phyloP scores from a whole-genome alignment of 1,139 yeast genomes.

The Arxiozyma bovina region DNA sequence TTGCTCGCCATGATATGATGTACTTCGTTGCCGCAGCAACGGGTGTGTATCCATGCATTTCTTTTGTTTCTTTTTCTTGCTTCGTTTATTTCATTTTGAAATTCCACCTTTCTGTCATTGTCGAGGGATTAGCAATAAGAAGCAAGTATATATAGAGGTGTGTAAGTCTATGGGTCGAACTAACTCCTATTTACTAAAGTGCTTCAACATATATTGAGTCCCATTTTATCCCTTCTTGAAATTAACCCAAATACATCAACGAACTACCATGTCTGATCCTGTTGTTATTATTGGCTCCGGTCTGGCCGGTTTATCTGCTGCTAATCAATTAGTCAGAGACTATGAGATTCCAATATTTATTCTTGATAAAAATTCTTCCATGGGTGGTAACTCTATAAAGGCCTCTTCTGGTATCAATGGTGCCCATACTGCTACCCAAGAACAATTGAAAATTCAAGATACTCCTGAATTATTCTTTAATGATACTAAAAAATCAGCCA shows the following conservation, averaged over 20 bases:
- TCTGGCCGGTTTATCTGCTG: conserved; percentile 69
- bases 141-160: background rate
- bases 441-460: conserved; percentile 42
- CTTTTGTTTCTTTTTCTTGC: background rate
- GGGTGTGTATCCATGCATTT: background rate
- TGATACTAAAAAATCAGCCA: conserved; percentile 62
- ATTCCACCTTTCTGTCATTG: background rate
- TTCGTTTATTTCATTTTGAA: background rate
- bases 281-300: conserved; percentile 74
- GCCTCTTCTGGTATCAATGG: conserved; percentile 84
- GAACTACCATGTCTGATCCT: conserved; percentile 15
- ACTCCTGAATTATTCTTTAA: conserved; percentile 49
- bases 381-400: conserved; percentile 73
- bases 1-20: too few species aligned
- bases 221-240: background rate
- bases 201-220: too few species aligned
- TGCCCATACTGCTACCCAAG: conserved; percentile 56
- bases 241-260: background rate
- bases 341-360: conserved; percentile 46
- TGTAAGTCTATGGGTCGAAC: too few species aligned
- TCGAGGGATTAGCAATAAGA: background rate
- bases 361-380: conserved; percentile 53
- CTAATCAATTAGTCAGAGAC: conserved; percentile 53
- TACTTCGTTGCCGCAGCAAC: background rate
- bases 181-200: too few species aligned